These are phyloP conservation scores for Fusarium sororula DNA, from an alignment of 2,329 filamentous ascomycete genomes.

Conservation along the genomic window DNA sequence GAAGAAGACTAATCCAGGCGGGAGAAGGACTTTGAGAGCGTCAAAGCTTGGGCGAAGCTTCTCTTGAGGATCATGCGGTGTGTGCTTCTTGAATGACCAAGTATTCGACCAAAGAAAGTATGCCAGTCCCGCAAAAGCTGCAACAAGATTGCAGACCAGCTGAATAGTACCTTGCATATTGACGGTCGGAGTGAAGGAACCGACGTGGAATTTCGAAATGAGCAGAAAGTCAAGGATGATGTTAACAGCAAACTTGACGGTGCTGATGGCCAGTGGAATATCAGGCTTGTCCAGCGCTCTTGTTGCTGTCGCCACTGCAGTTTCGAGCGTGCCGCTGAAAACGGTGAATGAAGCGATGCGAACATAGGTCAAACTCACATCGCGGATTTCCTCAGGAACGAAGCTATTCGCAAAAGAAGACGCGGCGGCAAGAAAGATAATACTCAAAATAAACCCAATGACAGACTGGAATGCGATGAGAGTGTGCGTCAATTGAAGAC, in stretches of 20 bases:
- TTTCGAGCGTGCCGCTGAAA: conserved; percentile 69
- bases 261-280: conserved; percentile 73
- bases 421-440: conserved; percentile 65
- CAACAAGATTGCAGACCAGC: conserved; percentile 66
- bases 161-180: conserved; percentile 72
- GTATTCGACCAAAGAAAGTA: conserved; percentile 66
- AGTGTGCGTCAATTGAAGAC: conserved; percentile 70
- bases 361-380: conserved; percentile 69
- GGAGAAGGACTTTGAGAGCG: conserved; percentile 60
- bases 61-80: background rate
- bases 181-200: conserved; percentile 61
- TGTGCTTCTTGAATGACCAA: conserved; percentile 12
- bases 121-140: conserved; percentile 63
- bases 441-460: conserved; percentile 67
- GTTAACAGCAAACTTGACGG: conserved; percentile 70
- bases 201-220: conserved; percentile 72
- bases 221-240: conserved; percentile 73
- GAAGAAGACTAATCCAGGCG: conserved; percentile 68
- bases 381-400: conserved; percentile 67
- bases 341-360: conserved; percentile 71
- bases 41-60: conserved; percentile 49
- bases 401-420: conserved; percentile 66
- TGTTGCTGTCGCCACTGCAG: conserved; percentile 68
- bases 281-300: conserved; percentile 75
- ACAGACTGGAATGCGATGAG: conserved; percentile 68